Conservation (phyloP, 2,329 filamentous ascomycete genomes). For the Neobulgaria alba region DNA sequence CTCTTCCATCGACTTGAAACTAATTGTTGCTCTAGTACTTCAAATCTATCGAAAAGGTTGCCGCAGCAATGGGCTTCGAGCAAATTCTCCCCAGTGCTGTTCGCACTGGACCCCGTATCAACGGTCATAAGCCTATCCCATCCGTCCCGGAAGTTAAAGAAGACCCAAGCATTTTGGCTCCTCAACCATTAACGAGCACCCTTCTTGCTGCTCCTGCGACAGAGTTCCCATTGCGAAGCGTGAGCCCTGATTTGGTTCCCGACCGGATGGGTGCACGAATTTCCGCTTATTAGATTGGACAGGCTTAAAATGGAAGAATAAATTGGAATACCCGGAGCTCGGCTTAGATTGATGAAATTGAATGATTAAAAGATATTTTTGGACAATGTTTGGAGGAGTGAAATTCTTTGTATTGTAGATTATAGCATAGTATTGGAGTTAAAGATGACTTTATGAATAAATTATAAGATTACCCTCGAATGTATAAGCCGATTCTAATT, state of each 20-base stretch:
- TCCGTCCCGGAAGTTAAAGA: slow-evolving; percentile 17
- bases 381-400: too few species aligned
- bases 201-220: slow-evolving; percentile 46
- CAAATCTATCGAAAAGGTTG: slow-evolving; percentile 61
- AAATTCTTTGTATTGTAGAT: too few species aligned
- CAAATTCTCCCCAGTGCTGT: slow-evolving; percentile 49
- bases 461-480: too few species aligned
- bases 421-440: too few species aligned
- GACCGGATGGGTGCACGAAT: slow-evolving; percentile 33
- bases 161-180: slow-evolving; percentile 39
- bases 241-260: slow-evolving; percentile 51
- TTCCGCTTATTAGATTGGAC: slow-evolving; percentile 12
- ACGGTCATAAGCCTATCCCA: slow-evolving; percentile 14
- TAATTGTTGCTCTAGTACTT: too few species aligned
- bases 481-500: too few species aligned
- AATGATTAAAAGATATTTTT: too few species aligned
- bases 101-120: slow-evolving; percentile 38
- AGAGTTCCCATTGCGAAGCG: slow-evolving; percentile 46
- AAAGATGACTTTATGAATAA: too few species aligned
- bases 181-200: slow-evolving; percentile 47
- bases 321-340: too few species aligned
- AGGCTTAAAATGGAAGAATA: too few species aligned
- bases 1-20: too few species aligned
- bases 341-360: too few species aligned
- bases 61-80: slow-evolving; percentile 47